A percentile compares a stretch with the other conserved stretches of the same genome.
phyloP scores from a whole-genome alignment of 2,329 filamentous ascomycete species.

The Trichoderma sp. region DNA sequence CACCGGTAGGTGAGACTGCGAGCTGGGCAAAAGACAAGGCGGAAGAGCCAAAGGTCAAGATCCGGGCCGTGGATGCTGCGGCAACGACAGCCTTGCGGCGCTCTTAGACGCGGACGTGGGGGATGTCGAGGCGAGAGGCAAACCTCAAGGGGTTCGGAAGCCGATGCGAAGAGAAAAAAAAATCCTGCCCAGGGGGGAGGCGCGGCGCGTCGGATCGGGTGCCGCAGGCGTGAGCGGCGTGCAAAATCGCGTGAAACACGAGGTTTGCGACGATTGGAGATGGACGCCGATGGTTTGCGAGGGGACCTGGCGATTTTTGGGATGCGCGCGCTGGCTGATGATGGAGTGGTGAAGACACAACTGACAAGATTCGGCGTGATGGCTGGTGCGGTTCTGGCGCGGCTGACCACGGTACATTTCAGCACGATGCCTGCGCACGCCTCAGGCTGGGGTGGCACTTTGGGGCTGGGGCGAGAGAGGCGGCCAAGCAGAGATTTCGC shows the following conservation, averaged over 20 bases:
- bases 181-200: slow-evolving; percentile 43
- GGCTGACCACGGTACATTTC: slow-evolving; percentile 41
- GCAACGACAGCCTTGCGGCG: slow-evolving; percentile 19
- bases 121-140: slow-evolving; percentile 18
- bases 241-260: slow-evolving; percentile 53
- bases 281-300: slow-evolving; percentile 58
- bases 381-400: slow-evolving; percentile 43
- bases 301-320: slow-evolving; percentile 59
- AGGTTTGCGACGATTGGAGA: slow-evolving; percentile 52
- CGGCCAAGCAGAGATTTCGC: slow-evolving; percentile 1
- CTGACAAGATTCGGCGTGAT: slow-evolving; percentile 49
- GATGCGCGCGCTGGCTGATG: slow-evolving; percentile 56
- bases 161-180: slow-evolving; percentile 28
- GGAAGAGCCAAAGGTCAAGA: background rate
- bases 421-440: slow-evolving; percentile 40
- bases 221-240: slow-evolving; percentile 42
- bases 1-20: slow-evolving; percentile 29
- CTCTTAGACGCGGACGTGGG: slow-evolving; percentile 22
- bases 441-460: slow-evolving; percentile 25
- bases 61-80: slow-evolving; percentile 2
- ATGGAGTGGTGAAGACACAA: slow-evolving; percentile 54
- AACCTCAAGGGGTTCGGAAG: slow-evolving; percentile 17
- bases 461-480: no score
- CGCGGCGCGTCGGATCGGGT: slow-evolving; percentile 42
- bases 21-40: slow-evolving; percentile 22